Evolutionary conservation across 768 basidiomycete genomes (phyloP), one percentile per base, ranked within the genome.

Genomic region (Zangia roseola): DNA sequence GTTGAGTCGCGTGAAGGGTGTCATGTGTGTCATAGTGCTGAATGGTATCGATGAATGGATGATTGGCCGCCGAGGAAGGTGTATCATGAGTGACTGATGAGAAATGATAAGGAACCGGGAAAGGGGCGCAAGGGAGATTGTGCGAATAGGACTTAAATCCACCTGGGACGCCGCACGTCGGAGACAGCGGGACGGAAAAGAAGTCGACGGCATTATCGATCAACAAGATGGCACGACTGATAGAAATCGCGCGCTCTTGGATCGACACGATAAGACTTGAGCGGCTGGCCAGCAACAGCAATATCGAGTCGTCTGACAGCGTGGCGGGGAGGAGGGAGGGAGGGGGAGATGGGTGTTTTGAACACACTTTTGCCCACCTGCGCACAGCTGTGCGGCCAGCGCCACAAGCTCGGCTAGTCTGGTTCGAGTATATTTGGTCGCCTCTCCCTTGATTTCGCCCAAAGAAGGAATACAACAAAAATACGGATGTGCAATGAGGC

Each of bases 131-230:
- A 54, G 52, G 64, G 57, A 46, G 56, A 61, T 66, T 52, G 40
- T 40, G 65, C 54, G 67, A 61, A 53, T 14, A 31, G 47, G 45
- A 47, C 37, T 21, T 45, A 60, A 58, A 65, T 69, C 68, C 58
- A 52, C 64, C 60, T 47, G 60, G 57, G 59, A 60, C 43, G 40
- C 50, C 43, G 50, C 49, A 38, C 21, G 37, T 46, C 49, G 51
- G 53, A 52, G 45, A 45, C 56, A 52, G 46, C 58, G 60, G 59
- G 55, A 61, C 58, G 56, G 58, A 58, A 62, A 58, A 52, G 59
- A 60, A 53, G 62, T 57, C 64, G 61, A 59, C 61, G 31, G 31
- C 47, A 42, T 68, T 63, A 77, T 76, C 72, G 71, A 77, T 77
- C 74, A 67, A 74, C 74, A 67, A 75, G 70, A 69, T 55, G 42